phyloP scores from a whole-genome alignment of 2,329 filamentous ascomycete genomes.

The Sclerotinia nivalis region DNA sequence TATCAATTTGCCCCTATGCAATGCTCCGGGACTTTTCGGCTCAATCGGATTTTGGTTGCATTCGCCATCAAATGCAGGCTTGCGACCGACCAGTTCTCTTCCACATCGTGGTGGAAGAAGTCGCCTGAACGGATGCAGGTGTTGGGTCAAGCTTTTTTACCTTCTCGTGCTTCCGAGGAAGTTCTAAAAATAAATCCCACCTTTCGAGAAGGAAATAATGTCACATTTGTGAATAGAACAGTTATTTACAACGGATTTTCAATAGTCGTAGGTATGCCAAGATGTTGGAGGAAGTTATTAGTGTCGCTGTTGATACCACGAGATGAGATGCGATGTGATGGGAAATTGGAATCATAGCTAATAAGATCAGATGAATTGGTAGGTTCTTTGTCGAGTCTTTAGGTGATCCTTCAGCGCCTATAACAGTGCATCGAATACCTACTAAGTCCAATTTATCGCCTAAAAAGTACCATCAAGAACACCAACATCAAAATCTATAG shows the following conservation, averaged over 20 bases:
- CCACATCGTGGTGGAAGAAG: not conserved
- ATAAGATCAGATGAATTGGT: not conserved
- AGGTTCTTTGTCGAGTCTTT: not conserved
- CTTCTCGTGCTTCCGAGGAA: slow-evolving; percentile 8
- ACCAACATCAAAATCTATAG: not conserved
- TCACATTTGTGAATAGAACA: not conserved
- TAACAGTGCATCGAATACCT: not conserved
- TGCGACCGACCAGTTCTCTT: not conserved
- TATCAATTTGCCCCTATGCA: slow-evolving; percentile 13
- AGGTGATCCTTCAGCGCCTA: not conserved
- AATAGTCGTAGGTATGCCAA: slow-evolving; percentile 17
- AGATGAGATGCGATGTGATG: not conserved
- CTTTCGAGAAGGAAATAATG: not conserved
- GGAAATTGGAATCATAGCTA: not conserved
- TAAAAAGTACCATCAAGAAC: not conserved
- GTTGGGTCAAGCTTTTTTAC: slow-evolving; percentile 7
- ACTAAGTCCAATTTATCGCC: not conserved
- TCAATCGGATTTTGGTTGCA: slow-evolving; percentile 1
- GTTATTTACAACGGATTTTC: not conserved
- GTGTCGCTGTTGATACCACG: not conserved
- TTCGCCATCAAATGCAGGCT: slow-evolving; percentile 3
- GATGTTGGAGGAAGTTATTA: not conserved
- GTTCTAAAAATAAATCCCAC: slow-evolving; percentile 10
- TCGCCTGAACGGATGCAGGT: slow-evolving; percentile 15
- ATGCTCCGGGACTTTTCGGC: not conserved